Base-by-base conservation (phyloP, 441 rosid genomes). In the Iberis amara region DNA sequence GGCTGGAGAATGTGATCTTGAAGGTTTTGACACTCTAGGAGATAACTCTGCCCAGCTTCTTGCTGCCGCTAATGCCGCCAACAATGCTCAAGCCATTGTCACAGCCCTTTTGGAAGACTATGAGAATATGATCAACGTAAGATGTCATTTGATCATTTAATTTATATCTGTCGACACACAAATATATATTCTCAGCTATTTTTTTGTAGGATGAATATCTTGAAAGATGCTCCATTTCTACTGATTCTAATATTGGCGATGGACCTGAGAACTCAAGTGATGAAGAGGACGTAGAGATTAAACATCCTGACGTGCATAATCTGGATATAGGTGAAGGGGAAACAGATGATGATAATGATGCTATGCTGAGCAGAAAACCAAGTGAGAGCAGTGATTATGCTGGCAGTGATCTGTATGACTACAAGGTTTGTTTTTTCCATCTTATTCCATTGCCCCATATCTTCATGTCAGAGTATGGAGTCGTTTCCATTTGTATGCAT, bases 41-140 rank as follows among this genome's bases (percentile, higher is more conserved):
- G 96, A 87, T 73, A 83, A 70, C 74, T 85, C 96, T 49, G 83
- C 96, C 23, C 96, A 88, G 81, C 95, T 91, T 74, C 87, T 88
- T 66, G 95, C 98, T 76, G 98, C 98, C 38, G 96, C 96, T 39
- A 91, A 78, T 79, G 98, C 98, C 55, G 98, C 96, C 43, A 88
- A 88, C 74, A 85, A 83, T 60, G 98, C 96, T 46, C 95, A 91
- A 75, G 94, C 87, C 62, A 88, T 91, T 69, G 75, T 88, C 73
- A 72, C 94, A 28, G 78, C 86, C 24, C 91, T 91, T 54, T 64
- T 91, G 66, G 98, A 91, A 77, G 98, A 91, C 68, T 88, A 88
- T 54, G 91, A 79, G 52, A 85, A 69, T 61, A 71, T 88, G 60
- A 83, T 91, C 74, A 84, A 78, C 57, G 98, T 91, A 83, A 76